Base-by-base conservation (phyloP, 495 filamentous ascomycete genomes). In the Chaetomium tenue region DNA sequence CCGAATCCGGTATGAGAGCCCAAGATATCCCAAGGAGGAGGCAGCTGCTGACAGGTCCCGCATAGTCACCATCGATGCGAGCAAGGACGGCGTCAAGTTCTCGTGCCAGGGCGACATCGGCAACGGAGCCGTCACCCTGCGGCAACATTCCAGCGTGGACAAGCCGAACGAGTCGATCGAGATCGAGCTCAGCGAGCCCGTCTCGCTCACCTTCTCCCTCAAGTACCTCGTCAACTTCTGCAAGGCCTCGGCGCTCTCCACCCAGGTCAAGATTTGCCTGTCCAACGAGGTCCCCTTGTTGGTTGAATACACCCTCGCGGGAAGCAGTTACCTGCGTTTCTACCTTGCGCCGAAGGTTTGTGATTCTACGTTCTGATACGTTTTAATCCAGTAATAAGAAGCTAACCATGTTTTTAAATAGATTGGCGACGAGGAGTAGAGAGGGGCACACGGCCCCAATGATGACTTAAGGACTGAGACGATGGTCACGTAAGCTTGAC, bases 201-300 rank as follows among this genome's bases (percentile, higher is more conserved):
- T 98, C 64, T 82, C 90, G 52, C 87, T 99, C 50, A 99, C 93
- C 39, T 99, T 99, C 85, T 97, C 94, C 51, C 90, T 98, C 69
- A 99, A 99, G 79, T 99, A 99, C 81, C 87, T 99, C 6, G 91
- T 95, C 85, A 97, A 97, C 84, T 99, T 99, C 83, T 98, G 94
- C 88, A 99, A 99, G 83, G 94, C 94, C 44, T 88, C 89, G 72
- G 87, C 88, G 59, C 81, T 99, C 60, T 94, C 92, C 61, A 78
- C 73, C 72, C 84, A 85, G 58, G 94, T 99, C 71, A 93, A 89
- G 75, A 86, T 99, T 69, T 93, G 90, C 78, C 84, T 99, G 56
- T 97, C 92, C 54, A 92, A 91, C 75, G 94, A 99, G 79, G 93
- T 99, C 48, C 94, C 94, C 25, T 87, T 99, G 69, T 81, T 97